These are phyloP conservation scores for Tolypocladium cylindrosporum DNA, from an alignment of 2,329 filamentous ascomycete species.

Conservation along the genomic window DNA sequence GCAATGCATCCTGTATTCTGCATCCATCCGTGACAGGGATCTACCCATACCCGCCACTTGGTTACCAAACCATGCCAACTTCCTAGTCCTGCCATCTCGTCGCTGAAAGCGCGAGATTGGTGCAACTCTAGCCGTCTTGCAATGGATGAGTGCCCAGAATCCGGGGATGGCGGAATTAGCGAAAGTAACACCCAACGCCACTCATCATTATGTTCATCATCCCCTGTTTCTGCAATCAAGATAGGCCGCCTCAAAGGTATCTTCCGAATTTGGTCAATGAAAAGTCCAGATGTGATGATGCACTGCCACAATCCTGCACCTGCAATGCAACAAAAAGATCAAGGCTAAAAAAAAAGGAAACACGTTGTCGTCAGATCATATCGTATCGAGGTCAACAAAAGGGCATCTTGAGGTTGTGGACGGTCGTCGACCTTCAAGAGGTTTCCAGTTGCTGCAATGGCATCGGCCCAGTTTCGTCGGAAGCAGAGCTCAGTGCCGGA, in stretches of 20 bases:
- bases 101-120: not conserved
- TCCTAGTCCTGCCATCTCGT: not conserved
- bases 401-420: not conserved
- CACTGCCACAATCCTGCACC: not conserved
- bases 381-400: not conserved
- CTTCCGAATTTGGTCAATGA: constrained; percentile 12
- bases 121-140: not conserved
- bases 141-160: not conserved
- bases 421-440: not conserved
- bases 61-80: not conserved
- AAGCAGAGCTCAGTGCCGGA: constrained; percentile 12
- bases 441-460: constrained; percentile 14
- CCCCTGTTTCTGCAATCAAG: constrained; percentile 10
- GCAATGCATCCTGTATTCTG: constrained; percentile 2
- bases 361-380: not conserved
- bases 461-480: constrained; percentile 29
- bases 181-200: constrained; percentile 12
- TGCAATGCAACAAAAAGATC: not conserved
- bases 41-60: not conserved
- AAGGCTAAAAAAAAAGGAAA: not conserved
- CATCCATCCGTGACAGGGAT: constrained; percentile 1
- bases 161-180: not conserved
- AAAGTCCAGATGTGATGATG: constrained; percentile 2
- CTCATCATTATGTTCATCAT: constrained; percentile 16
- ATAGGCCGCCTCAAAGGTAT: constrained; percentile 17